A percentile compares a stretch with the other conserved stretches of the same genome.
Evolutionary conservation across 805 yeast genomes (phyloP).

Genomic region (Candida xyloterini): DNA sequence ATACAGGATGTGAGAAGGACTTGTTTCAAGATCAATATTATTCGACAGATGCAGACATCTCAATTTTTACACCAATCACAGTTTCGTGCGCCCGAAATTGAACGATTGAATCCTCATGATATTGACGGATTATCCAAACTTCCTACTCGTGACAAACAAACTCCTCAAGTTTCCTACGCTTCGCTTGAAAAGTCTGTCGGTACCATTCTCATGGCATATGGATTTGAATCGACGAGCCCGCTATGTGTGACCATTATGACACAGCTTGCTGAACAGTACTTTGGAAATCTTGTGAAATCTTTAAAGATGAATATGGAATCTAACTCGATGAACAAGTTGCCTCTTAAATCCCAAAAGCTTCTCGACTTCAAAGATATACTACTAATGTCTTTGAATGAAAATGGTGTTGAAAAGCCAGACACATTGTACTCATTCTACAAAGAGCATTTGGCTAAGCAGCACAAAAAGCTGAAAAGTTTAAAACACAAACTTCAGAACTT

Average conservation of each 20-base stretch:
- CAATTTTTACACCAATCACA: slow-evolving; percentile 73
- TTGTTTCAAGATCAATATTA: slow-evolving; percentile 83
- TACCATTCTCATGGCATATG: slow-evolving; percentile 84
- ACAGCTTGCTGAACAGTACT: slow-evolving; percentile 77
- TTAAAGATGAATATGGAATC: slow-evolving; percentile 72
- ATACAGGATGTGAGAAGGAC: slow-evolving; percentile 87
- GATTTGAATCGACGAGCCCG: slow-evolving; percentile 82
- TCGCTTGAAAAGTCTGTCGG: slow-evolving; percentile 68
- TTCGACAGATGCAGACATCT: slow-evolving; percentile 87
- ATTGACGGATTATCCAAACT: slow-evolving; percentile 81
- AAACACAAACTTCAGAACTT: slow-evolving; percentile 63
- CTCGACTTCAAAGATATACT: slow-evolving; percentile 44
- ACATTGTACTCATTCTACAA: slow-evolving; percentile 69
- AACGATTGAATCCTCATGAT: slow-evolving; percentile 57
- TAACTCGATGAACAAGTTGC: slow-evolving; percentile 42
- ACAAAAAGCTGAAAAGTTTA: slow-evolving; percentile 65
- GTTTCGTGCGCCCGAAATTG: slow-evolving; percentile 65
- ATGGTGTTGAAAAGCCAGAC: slow-evolving; percentile 81
- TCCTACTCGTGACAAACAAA: slow-evolving; percentile 60
- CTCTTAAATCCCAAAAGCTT: slow-evolving; percentile 23
- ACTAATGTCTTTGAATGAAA: slow-evolving; percentile 66
- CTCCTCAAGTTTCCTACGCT: slow-evolving; percentile 58
- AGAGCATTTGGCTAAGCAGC: slow-evolving; percentile 69
- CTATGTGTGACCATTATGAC: slow-evolving; percentile 76
- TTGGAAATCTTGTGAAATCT: slow-evolving; percentile 70